phyloP scores from a whole-genome alignment of 768 basidiomycete species.

The Hirschioporus abietinus region DNA sequence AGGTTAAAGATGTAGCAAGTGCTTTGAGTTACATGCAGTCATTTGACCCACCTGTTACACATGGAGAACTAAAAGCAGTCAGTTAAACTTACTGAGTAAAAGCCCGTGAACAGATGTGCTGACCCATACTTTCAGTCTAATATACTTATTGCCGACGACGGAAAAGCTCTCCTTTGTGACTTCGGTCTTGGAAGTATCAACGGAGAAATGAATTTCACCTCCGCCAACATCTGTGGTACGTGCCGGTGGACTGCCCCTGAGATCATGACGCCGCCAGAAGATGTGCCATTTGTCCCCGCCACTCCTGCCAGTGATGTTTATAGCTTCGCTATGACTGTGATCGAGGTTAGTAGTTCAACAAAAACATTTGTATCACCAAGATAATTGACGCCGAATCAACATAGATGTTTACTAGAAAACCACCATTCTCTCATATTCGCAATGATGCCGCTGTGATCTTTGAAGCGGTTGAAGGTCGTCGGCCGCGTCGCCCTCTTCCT shows the following conservation, averaged over 20 bases:
- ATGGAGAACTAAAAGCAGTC: constrained; percentile 25
- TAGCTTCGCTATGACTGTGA: constrained; percentile 23
- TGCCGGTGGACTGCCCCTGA: constrained; percentile 30
- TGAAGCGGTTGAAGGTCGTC: background rate
- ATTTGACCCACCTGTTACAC: constrained; percentile 14
- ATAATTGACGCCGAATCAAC: background rate
- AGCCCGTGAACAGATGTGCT: background rate
- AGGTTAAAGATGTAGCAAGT: constrained; percentile 17
- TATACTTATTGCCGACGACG: constrained; percentile 36
- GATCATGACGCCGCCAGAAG: constrained; percentile 20
- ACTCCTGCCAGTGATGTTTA: constrained; percentile 21
- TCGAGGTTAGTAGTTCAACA: constrained; percentile 19
- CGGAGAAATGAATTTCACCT: constrained; percentile 27
- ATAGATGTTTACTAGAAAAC: background rate
- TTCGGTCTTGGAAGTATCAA: constrained; percentile 41
- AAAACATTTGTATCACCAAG: background rate
- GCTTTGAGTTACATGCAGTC: constrained; percentile 23
- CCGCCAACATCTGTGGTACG: constrained; percentile 19
- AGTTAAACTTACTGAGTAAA: background rate
- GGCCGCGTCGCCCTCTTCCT: background rate
- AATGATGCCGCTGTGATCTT: background rate
- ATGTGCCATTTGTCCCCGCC: constrained; percentile 5
- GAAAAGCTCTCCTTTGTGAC: constrained; percentile 38
- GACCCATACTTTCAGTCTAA: constrained; percentile 32
- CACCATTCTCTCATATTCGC: background rate